Base-by-base conservation (phyloP, 495 filamentous ascomycete species). In the Penicillium roqueforti region DNA sequence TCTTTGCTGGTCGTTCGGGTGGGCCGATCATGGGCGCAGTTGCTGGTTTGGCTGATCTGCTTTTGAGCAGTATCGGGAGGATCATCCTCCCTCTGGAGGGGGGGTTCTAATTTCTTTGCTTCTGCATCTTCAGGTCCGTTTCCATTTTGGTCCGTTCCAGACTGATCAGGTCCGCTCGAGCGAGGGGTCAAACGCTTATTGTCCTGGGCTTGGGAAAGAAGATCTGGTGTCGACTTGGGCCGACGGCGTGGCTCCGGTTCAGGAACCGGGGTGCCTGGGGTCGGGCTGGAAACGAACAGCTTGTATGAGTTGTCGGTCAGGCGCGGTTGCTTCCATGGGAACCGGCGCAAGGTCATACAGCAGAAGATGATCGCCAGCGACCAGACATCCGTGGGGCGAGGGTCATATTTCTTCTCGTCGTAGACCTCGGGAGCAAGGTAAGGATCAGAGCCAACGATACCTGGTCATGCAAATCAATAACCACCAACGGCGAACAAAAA, bases 321-420 rank as follows among this genome's bases (percentile, higher is more conserved):
- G 29, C 92, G 84, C 18, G 93, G 93, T 31, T 91, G 84, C 74
- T 99, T 99, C 93, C 93, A 99, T 0, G 95, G 93, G 67, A 97
- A 99, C 14, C 95, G 80, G 32, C 93, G 80, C 29, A 99, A 80
- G 20, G 90, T 92, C 93, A 99, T 99, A 76, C 93, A 99, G 68
- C 93, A 97, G 73, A 93, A 97, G 52, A 98, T 97, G 65, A 98
- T 97, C 22, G 93, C 93, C 37, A 98, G 77, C 19, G 93, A 98
- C 93, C 93, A 98, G 57, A 98, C 87, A 77, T 98, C 93, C 10
- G 91, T 87, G 14, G 90, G 89, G 58, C 89, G 88, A 4, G 93
- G 92, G 61, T 98, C 92, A 70, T 98, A 98, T 65, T 91, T 93
- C 59, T 87, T 81, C 63, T 92, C 85, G 53, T 96, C 91, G 66